Percentiles rank a stretch among this genome's conserved stretches.
Conservation (phyloP, 2,329 filamentous ascomycete genomes). For the Colletotrichum sp. region DNA sequence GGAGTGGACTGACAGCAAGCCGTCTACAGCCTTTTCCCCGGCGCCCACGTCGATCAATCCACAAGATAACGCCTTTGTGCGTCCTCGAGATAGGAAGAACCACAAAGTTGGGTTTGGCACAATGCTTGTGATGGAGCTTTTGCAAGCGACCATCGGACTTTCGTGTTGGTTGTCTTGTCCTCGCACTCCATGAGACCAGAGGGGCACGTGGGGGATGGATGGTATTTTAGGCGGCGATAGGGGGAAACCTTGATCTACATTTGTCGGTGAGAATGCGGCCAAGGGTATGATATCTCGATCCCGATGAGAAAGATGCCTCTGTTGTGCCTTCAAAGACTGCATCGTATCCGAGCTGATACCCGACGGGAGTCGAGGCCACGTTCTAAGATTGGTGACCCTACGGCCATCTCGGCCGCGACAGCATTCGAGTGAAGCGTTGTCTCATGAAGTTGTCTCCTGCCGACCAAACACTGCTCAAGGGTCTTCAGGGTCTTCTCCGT, state of each 20-base stretch:
- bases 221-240: not conserved
- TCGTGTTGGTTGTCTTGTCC: not conserved
- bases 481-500: not conserved
- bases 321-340: not conserved
- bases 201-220: not conserved
- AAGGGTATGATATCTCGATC: not conserved
- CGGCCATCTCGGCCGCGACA: not conserved
- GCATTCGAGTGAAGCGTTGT: not conserved
- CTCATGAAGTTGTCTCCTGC: not conserved
- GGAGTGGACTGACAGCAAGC: conserved; percentile 1
- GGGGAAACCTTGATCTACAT: not conserved
- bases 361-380: not conserved
- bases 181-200: not conserved
- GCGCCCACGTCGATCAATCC: not conserved
- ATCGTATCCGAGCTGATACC: not conserved
- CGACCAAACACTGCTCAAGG: not conserved
- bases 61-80: not conserved
- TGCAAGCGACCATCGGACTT: not conserved
- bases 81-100: not conserved
- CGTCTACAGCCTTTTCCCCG: not conserved
- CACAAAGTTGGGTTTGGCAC: not conserved
- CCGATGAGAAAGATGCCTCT: not conserved
- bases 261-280: not conserved
- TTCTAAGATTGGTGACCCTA: not conserved
- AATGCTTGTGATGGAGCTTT: not conserved